Evolutionary conservation across 2,329 filamentous ascomycete species (phyloP).

Genomic region (Calonectria fujianensis): DNA sequence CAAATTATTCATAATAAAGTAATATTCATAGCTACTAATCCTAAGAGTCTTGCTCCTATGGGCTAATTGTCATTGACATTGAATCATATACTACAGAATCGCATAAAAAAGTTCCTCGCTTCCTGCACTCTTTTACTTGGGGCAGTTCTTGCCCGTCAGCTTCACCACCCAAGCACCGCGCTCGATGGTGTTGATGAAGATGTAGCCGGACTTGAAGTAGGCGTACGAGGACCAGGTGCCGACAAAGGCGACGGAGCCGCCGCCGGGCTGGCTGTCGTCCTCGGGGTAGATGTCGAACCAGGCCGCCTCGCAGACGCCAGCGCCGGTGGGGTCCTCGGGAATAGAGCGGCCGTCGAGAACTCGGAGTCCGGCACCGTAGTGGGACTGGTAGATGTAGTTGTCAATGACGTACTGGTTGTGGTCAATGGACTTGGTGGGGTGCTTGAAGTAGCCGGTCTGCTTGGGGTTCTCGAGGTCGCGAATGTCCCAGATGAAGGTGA

Average conservation of each 20-base stretch:
- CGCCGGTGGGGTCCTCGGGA: constrained; percentile 64
- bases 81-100: constrained; percentile 1
- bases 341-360: constrained; percentile 58
- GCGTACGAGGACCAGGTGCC: constrained; percentile 71
- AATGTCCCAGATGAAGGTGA: constrained; percentile 72
- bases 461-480: constrained; percentile 64
- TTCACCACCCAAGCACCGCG: constrained; percentile 69
- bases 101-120: neutral
- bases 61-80: neutral
- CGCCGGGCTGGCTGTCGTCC: constrained; percentile 64
- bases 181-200: constrained; percentile 72
- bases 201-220: constrained; percentile 68
- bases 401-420: constrained; percentile 70
- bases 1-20: neutral
- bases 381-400: constrained; percentile 68
- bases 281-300: constrained; percentile 72
- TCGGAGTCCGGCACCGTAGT: constrained; percentile 70
- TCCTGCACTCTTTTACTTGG: constrained; percentile 4
- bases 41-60: neutral
- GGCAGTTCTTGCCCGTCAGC: constrained; percentile 52
- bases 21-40: neutral
- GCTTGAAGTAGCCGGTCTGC: constrained; percentile 65
- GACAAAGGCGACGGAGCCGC: constrained; percentile 63
- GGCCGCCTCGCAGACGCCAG: constrained; percentile 66
- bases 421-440: constrained; percentile 64